Conservation (phyloP, 2,329 filamentous ascomycete species). For the Myotisia sp. region DNA sequence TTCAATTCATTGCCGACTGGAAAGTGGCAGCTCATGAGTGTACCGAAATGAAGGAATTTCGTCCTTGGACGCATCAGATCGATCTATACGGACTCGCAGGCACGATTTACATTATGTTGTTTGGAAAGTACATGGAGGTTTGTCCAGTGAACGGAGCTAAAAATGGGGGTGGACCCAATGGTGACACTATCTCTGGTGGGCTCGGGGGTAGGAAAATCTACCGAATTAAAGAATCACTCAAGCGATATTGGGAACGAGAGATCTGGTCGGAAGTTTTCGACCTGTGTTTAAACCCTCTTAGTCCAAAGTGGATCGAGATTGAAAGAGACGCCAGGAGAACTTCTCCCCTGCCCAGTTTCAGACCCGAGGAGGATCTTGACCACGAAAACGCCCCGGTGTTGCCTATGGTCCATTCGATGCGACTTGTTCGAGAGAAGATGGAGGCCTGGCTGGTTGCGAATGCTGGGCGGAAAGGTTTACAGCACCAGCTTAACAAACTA, state of each 20-base stretch:
- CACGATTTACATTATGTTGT: constrained; percentile 74
- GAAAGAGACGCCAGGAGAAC: constrained; percentile 34
- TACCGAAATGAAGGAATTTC: constrained; percentile 82
- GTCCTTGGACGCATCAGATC: constrained; percentile 95
- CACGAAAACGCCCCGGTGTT: constrained; percentile 33
- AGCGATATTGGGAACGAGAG: constrained; percentile 93
- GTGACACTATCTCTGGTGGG: constrained; percentile 9
- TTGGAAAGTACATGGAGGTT: constrained; percentile 90
- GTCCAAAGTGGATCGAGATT: constrained; percentile 43
- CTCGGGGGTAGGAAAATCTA: constrained; percentile 45
- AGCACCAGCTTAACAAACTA: constrained; percentile 45
- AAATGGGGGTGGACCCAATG: constrained; percentile 5
- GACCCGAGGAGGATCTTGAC: constrained; percentile 26
- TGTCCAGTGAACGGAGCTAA: constrained; percentile 22
- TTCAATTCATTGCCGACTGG: constrained; percentile 93
- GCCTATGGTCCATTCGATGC: constrained; percentile 61
- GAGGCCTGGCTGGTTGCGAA: constrained; percentile 68
- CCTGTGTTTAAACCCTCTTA: constrained; percentile 62
- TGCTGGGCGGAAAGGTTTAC: constrained; percentile 61
- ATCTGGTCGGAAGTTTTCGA: constrained; percentile 78
- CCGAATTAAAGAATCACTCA: constrained; percentile 65
- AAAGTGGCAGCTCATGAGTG: constrained; percentile 77
- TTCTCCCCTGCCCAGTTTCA: neutral
- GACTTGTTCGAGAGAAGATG: constrained; percentile 58
- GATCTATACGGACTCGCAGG: constrained; percentile 90